A percentile compares a stretch with the other conserved stretches of the same genome.
These are phyloP conservation scores for Magnusiomyces ingens DNA, from an alignment of 1,139 yeast genomes.

Conservation along the genomic window DNA sequence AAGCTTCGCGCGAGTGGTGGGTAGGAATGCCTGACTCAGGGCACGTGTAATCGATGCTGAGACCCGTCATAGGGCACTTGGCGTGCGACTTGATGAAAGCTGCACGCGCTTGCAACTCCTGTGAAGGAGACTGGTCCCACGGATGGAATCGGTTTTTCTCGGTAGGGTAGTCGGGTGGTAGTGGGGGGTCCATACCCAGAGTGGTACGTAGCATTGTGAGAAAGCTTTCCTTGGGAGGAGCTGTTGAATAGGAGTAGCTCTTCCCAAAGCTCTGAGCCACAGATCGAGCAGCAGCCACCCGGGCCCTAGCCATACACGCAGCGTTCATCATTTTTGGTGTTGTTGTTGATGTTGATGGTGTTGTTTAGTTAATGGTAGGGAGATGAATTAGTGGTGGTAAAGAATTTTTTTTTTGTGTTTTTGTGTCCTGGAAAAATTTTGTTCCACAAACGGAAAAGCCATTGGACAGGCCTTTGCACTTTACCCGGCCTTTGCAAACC, in stretches of 20 bases:
- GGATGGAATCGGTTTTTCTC: constrained; percentile 62
- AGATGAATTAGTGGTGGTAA: no score
- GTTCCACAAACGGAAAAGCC: no score
- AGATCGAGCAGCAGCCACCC: not conserved
- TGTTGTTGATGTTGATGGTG: no score
- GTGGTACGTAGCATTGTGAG: constrained; percentile 45
- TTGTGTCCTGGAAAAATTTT: no score
- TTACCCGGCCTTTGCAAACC: no score
- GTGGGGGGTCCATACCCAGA: constrained; percentile 55
- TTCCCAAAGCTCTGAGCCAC: not conserved
- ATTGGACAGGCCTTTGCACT: no score
- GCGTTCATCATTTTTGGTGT: not conserved
- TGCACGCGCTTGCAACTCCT: constrained; percentile 83
- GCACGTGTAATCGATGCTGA: constrained; percentile 77
- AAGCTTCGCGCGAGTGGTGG: constrained; percentile 83
- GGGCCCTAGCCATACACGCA: not conserved
- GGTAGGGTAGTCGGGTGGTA: constrained; percentile 57
- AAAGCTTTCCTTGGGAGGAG: constrained; percentile 16
- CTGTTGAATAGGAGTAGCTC: not conserved
- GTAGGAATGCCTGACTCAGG: constrained; percentile 96
- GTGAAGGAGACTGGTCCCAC: constrained; percentile 91
- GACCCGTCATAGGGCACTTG: constrained; percentile 81
- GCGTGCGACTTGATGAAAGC: constrained; percentile 85
- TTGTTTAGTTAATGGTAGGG: no score
- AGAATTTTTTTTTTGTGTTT: no score